Evolutionary conservation across 2,329 filamentous ascomycete species (phyloP), one percentile per base, ranked within the genome.

Genomic region (Dothideomycetes sp.): DNA sequence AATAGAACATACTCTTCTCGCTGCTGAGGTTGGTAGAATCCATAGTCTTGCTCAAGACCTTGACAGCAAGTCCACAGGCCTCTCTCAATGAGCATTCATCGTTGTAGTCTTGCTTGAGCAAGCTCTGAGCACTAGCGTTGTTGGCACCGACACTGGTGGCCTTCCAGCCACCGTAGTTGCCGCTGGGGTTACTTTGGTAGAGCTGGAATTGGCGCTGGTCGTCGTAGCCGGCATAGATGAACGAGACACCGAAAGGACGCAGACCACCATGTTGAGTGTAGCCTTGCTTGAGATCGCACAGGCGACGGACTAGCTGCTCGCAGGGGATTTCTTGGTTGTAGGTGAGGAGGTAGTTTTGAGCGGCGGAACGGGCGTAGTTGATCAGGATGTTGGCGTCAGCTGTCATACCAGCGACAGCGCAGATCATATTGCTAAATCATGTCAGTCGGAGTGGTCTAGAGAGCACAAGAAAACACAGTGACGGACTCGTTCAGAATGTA

Each of bases 311-410:
- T 44, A 98, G 84, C 68, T 98, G 91, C 66, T 98, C 91, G 71
- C 91, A 98, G 45, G 91, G 91, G 51, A 98, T 98, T 62, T 98
- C 91, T 82, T 95, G 88, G 73, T 96, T 94, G 76, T 98, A 98
- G 57, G 89, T 98, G 52, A 94, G 79, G 63, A 98, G 89, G 69
- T 98, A 96, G 60, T 83, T 80, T 70, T 98, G 91, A 55, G 91
- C 91, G 57, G 85, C 84, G 76, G 94, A 86, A 55, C 91, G 87
- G 62, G 91, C 93, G 68, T 93, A 95, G 74, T 98, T 98, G 79
- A 98, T 98, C 63, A 98, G 86, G 65, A 98, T 98, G 73, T 98
- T 98, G 64, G 91, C 91, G 62, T 98, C 91, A 59, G 91, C 91
- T 32, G 88, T 98, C 89, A 98, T 96, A 61, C 91, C 91, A 56